Evolutionary conservation across 768 basidiomycete genomes (phyloP).

Genomic region (Phylloporus scabripes): DNA sequence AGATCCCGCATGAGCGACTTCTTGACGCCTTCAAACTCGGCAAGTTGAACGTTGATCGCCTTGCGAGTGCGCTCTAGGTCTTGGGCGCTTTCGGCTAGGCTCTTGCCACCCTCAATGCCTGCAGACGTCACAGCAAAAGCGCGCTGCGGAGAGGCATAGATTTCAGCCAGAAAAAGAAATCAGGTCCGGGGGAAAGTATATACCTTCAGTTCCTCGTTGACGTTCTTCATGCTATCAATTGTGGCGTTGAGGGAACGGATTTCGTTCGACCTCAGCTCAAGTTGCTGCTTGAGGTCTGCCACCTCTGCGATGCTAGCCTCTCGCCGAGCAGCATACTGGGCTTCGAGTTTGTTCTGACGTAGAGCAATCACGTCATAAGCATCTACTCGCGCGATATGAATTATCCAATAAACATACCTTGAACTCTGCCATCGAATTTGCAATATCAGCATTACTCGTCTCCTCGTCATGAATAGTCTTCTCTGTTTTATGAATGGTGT

Average conservation of each 20-base stretch:
- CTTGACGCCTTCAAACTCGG: conserved; percentile 98
- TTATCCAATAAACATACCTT: conserved; percentile 50
- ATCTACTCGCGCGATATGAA: background rate
- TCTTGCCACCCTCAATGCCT: conserved; percentile 95
- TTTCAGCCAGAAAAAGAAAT: conserved; percentile 5
- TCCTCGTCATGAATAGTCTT: conserved; percentile 91
- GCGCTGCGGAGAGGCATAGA: conserved; percentile 48
- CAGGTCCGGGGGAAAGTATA: conserved; percentile 11
- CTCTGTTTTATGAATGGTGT: conserved; percentile 44
- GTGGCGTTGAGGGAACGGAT: conserved; percentile 77
- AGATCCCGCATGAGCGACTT: conserved; percentile 98
- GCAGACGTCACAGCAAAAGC: conserved; percentile 96
- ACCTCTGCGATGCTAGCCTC: conserved; percentile 86
- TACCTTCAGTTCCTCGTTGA: conserved; percentile 98
- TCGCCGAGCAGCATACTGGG: conserved; percentile 88
- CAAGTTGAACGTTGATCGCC: conserved; percentile 94
- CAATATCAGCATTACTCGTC: conserved; percentile 73
- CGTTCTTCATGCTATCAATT: conserved; percentile 89
- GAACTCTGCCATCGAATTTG: conserved; percentile 82
- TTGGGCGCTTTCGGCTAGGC: conserved; percentile 93
- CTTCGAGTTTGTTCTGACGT: conserved; percentile 82
- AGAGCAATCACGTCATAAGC: conserved; percentile 3
- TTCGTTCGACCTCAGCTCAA: conserved; percentile 80
- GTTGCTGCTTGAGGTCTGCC: conserved; percentile 80
- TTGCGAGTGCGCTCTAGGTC: conserved; percentile 96